Evolutionary conservation across 345 rosid genomes (phyloP).

Genomic region (Eucalyptus marginata): DNA sequence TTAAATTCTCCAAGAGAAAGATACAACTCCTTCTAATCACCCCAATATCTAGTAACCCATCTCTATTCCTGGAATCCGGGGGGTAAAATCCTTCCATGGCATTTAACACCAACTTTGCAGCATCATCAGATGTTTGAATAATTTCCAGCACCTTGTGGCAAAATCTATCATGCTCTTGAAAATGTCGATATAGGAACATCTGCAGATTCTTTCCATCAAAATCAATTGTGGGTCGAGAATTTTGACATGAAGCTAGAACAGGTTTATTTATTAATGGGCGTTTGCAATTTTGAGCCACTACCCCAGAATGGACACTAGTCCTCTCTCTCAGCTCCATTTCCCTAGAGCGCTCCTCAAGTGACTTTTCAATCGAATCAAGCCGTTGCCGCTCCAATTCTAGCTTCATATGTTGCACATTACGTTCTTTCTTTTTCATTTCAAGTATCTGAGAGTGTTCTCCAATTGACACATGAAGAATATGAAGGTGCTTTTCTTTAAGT

Average conservation of each 20-base stretch:
- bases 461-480: neutral
- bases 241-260: neutral
- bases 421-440: conserved; percentile 5
- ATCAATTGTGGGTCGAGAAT: neutral
- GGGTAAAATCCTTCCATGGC: conserved; percentile 24
- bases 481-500: conserved; percentile 5
- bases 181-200: conserved; percentile 16
- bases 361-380: neutral
- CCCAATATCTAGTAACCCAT: neutral
- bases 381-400: neutral
- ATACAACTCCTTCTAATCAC: conserved; percentile 20
- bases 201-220: conserved; percentile 20
- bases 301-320: neutral
- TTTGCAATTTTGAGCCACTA: neutral
- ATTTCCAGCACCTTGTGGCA: conserved; percentile 3
- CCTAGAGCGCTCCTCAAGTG: neutral
- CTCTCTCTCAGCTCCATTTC: neutral
- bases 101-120: conserved; percentile 39
- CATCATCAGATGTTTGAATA: conserved; percentile 16
- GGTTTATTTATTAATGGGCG: neutral
- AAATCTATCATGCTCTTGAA: conserved; percentile 7
- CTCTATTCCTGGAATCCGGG: neutral
- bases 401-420: neutral
- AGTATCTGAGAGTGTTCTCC: neutral
- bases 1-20: conserved; percentile 28